phyloP scores from a whole-genome alignment of 345 rosid species.

The Limnanthes douglasii region DNA sequence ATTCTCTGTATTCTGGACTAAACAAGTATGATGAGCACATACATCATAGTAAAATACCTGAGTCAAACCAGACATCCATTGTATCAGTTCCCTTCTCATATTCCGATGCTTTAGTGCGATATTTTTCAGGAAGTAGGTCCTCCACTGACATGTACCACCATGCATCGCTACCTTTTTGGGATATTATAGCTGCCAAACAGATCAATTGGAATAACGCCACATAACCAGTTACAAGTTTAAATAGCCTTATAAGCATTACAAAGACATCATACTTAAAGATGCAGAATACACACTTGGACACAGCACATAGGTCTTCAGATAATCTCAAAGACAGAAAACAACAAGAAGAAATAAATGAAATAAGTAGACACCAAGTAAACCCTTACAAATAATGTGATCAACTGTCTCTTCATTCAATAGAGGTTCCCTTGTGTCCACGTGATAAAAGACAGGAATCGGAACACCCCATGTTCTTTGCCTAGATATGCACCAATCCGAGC shows the following conservation, averaged over 20 bases:
- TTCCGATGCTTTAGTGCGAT: slow-evolving; percentile 50
- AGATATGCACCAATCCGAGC: slow-evolving; percentile 97
- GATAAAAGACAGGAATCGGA: slow-evolving; percentile 88
- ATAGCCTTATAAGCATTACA: slow-evolving; percentile 3
- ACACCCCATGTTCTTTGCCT: slow-evolving; percentile 98
- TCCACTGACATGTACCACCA: slow-evolving; percentile 96
- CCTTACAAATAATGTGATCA: slow-evolving; percentile 71
- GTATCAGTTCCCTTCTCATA: slow-evolving; percentile 92
- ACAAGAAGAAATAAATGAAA: not conserved
- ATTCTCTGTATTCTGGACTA: too few relatives aligned
- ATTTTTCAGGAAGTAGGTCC: slow-evolving; percentile 73
- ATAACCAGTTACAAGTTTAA: slow-evolving; percentile 1
- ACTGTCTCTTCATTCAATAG: slow-evolving; percentile 81
- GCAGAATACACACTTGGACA: not conserved
- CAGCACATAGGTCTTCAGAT: too few relatives aligned
- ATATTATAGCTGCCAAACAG: slow-evolving; percentile 48
- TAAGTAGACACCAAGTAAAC: slow-evolving; percentile 3
- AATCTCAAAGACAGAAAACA: not conserved
- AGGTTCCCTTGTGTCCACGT: slow-evolving; percentile 64
- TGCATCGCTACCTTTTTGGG: slow-evolving; percentile 77
- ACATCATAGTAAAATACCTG: slow-evolving; percentile 29
- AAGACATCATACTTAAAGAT: not conserved
- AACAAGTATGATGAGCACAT: not conserved
- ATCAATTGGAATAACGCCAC: slow-evolving; percentile 4
- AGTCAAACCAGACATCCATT: slow-evolving; percentile 99